A percentile compares a stretch with the other conserved stretches of the same genome.
These are phyloP conservation scores for Adiantum capillusveneris DNA, from an alignment of 75 land plant species.

Conservation along the genomic window DNA sequence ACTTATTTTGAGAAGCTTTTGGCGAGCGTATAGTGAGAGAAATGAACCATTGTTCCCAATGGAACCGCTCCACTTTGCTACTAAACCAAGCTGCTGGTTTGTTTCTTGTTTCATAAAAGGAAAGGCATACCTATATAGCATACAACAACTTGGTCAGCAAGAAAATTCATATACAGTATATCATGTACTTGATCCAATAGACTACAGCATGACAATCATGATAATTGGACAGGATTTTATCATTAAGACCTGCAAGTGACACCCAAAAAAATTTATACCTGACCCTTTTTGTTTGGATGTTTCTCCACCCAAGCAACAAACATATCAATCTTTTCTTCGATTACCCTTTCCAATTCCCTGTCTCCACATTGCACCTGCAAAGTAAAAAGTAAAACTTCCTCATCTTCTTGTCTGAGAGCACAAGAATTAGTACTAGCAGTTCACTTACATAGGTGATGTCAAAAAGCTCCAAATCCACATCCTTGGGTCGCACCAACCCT, in stretches of 20 bases:
- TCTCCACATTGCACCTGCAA: conserved; percentile 92
- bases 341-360: conserved; percentile 63
- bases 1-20: conserved; percentile 40
- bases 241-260: background rate
- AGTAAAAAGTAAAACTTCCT: no score
- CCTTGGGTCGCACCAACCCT: conserved; percentile 88
- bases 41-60: conserved; percentile 92
- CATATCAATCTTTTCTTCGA: conserved; percentile 90
- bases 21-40: conserved; percentile 45
- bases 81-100: conserved; percentile 77
- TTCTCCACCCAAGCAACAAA: conserved; percentile 85
- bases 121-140: conserved; percentile 86
- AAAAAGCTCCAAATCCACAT: conserved; percentile 88
- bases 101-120: conserved; percentile 82
- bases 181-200: no score
- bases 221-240: no score
- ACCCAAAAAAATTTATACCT: conserved; percentile 35
- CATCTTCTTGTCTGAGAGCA: background rate
- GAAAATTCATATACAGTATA: no score
- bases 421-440: background rate
- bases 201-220: no score
- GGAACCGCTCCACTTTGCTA: conserved; percentile 70
- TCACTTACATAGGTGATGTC: conserved; percentile 91
- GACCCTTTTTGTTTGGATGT: conserved; percentile 91
- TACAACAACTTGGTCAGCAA: no score